Evolutionary conservation across 1,284 basidiomycete genomes (phyloP).

Genomic region (Cutaneotrichosporon dermatis): DNA sequence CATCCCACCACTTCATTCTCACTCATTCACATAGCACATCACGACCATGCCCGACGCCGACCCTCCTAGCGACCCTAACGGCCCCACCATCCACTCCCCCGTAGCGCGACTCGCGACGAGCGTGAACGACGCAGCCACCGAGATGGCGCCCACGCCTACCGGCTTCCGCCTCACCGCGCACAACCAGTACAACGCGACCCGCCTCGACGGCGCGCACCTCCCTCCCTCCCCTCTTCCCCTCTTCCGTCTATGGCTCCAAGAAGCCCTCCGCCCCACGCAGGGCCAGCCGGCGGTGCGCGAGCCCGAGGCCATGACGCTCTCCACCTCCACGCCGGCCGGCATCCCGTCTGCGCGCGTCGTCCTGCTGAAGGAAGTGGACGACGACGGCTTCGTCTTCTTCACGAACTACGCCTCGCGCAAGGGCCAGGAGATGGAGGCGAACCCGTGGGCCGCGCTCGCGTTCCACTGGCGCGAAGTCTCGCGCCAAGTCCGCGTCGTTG

Average conservation of each 20-base stretch:
- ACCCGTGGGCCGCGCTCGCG: conserved; percentile 72
- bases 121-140: background rate
- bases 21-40: too few species aligned
- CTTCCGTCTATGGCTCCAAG: conserved; percentile 77
- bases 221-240: conserved; percentile 68
- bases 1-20: too few species aligned
- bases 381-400: conserved; percentile 85
- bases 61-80: too few species aligned
- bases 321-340: conserved; percentile 64
- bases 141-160: conserved; percentile 8
- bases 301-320: conserved; percentile 82
- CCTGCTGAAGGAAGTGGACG: conserved; percentile 83
- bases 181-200: conserved; percentile 66
- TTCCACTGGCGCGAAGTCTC: conserved; percentile 90
- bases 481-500: conserved; percentile 77
- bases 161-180: conserved; percentile 60
- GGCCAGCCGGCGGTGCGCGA: conserved; percentile 59
- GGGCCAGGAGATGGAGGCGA: conserved; percentile 69
- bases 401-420: conserved; percentile 97
- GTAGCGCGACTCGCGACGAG: too few species aligned
- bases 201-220: conserved; percentile 61
- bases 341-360: conserved; percentile 85
- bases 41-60: too few species aligned
- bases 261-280: conserved; percentile 49
- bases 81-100: too few species aligned